Evolutionary conservation across 2,329 filamentous ascomycete species (phyloP), one percentile per base, ranked within the genome.

Genomic region (Sordariomycetes sp.): DNA sequence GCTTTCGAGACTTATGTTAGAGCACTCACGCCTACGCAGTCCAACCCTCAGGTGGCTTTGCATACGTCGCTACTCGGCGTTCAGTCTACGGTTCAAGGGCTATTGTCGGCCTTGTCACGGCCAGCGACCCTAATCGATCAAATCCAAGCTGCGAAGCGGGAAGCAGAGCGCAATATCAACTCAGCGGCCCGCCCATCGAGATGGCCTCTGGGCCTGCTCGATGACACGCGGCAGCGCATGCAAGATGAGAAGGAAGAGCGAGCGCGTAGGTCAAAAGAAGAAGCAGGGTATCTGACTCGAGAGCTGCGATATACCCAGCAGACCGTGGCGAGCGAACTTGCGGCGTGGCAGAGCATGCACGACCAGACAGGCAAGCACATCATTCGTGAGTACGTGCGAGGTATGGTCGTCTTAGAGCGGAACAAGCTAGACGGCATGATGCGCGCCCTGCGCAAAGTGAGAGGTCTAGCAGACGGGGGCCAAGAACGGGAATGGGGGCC

Each of bases 241-340:
- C 82, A 87, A 46, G 81, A 86, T 42, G 92, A 96, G 38, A 83
- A 85, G 28, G 84, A 87, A 59, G 81, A 84, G 43, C 86, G 83
- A 47, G 84, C 86, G 24, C 70, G 75, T 11, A 78, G 79, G 42
- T 76, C 75, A 16, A 74, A 80, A 42, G 59, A 68, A 14, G 86
- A 95, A 51, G 72, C 85, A 9, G 74, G 80, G 15, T 73, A 77
- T 28, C 59, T 94, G n/a, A 80, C 82, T 0, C 76, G 76, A 33
- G 92, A 98, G 57, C 64, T 98, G 36, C 68, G 86, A 32, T 94
- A 92, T 56, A 94, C 88, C 31, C 90, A 95, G 60, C 86, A 93
- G 56, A 86, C 90, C 11, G 90, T 96, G 17, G 90, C 93, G 6
- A 72, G 78, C 2, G 92, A 98, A 61, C 58, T 98, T 36, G 92